phyloP scores from a whole-genome alignment of 805 yeast species.

The Metschnikowia chrysomelidarum region DNA sequence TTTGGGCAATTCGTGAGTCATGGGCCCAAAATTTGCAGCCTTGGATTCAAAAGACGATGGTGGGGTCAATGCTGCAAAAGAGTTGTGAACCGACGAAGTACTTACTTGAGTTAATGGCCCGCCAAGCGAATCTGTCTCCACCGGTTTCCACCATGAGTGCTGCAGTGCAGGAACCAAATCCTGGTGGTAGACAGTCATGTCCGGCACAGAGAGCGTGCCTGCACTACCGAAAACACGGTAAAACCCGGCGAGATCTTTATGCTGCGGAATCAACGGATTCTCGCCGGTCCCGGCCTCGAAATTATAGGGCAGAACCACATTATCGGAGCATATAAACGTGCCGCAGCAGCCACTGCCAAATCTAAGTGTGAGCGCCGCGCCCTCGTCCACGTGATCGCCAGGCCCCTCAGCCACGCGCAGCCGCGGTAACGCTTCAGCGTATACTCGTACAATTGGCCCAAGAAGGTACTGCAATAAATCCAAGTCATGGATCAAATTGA shows the following conservation, averaged over 20 bases:
- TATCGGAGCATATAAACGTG: slow-evolving; percentile 42
- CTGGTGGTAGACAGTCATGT: slow-evolving; percentile 38
- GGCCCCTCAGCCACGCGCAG: slow-evolving; percentile 25
- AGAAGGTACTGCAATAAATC: slow-evolving; percentile 40
- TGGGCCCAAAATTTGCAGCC: slow-evolving; percentile 11
- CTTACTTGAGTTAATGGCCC: slow-evolving; percentile 1
- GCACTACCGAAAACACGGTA: slow-evolving; percentile 39
- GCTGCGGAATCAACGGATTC: slow-evolving; percentile 39
- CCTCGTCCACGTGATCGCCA: slow-evolving; percentile 37
- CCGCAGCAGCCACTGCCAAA: slow-evolving; percentile 40
- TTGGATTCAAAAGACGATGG: slow-evolving; percentile 30
- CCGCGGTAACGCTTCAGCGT: slow-evolving; percentile 35
- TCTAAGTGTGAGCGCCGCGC: slow-evolving; percentile 38
- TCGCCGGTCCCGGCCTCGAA: slow-evolving; percentile 45
- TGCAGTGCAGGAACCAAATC: slow-evolving; percentile 17
- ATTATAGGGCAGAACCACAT: slow-evolving; percentile 39
- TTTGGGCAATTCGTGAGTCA: slow-evolving; percentile 14
- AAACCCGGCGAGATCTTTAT: slow-evolving; percentile 30
- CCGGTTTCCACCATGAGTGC: slow-evolving; percentile 30
- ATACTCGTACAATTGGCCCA: slow-evolving; percentile 39
- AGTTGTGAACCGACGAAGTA: not conserved
- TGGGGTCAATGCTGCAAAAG: slow-evolving; percentile 26
- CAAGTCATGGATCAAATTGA: slow-evolving; percentile 42
- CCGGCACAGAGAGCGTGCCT: slow-evolving; percentile 42
- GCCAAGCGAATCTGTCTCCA: slow-evolving; percentile 22